Base-by-base conservation (phyloP, 495 filamentous ascomycete genomes). In the Aspergillus panamensis region DNA sequence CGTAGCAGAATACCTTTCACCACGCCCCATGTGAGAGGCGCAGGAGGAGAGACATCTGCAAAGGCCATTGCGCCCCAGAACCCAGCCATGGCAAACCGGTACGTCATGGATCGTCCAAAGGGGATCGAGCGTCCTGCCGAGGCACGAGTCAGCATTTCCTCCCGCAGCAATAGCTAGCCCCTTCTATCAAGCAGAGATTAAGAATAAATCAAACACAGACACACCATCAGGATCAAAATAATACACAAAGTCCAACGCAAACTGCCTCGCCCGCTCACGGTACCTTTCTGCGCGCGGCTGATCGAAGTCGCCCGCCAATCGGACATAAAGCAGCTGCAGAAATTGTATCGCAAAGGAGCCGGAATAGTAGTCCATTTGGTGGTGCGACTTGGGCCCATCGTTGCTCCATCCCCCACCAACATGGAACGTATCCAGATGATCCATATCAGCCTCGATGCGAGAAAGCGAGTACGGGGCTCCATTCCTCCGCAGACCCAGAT, bases 331-430 rank as follows among this genome's bases (percentile, higher is more conserved):
- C 0, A 92, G 77, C 62, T 91, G 87, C 6, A 90, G 70, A 66
- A 87, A 90, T 59, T 91, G 87, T 61, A 91, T 91, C 4, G 87
- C 89, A 64, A 90, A 91, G 51, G 83, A 86, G 10, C 88, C 88
- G 17, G 87, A 91, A 65, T 91, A 91, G 65, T 91, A 91, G 65
- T 91, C 89, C 82, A 91, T 87, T 65, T 91, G 87, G 57, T 86
- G 84, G 55, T 89, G 87, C 13, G 82, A 85, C 66, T 85, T 84
- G 0, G 89, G 88, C 0, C 88, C 88, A 62, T 92, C 89, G 60
- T 89, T 90, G 2, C 84, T 88, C 89, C 89, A 92, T 1, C 89
- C 88, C 35, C 82, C 84, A 0, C 87, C 88, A 6, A 88, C 80
- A 66, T 91, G 90, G 70, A 91, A 92, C 4, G 86, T 88, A 64